Percentiles rank a stretch among this genome's conserved stretches.
Conservation (phyloP, 73 alveolate genomes). For the Paramecium caudatum region DNA sequence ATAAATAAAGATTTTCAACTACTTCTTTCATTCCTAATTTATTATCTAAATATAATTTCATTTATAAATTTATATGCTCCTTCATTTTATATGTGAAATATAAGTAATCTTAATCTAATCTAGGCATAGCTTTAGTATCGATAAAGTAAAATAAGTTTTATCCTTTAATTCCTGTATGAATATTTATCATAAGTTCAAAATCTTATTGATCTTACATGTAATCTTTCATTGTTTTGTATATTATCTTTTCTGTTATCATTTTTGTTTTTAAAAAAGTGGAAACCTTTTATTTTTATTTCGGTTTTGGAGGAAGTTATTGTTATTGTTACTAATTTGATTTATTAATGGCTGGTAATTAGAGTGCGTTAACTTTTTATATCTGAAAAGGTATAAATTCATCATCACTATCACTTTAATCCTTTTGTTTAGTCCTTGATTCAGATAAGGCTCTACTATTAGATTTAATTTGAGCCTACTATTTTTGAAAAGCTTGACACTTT, state of each 20-base stretch:
- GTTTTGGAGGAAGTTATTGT: neutral
- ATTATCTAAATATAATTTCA: conserved; percentile 50
- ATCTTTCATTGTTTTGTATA: conserved; percentile 45
- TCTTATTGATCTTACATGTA: conserved; percentile 57
- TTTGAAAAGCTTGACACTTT: neutral
- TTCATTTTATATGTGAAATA: conserved; percentile 48
- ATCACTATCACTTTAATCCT: conserved; percentile 8
- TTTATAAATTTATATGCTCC: conserved; percentile 17
- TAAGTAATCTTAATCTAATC: conserved; percentile 41
- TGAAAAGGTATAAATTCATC: conserved; percentile 31
- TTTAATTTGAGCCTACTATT: conserved; percentile 6
- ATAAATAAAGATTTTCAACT: conserved; percentile 59
- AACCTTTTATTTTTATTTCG: conserved; percentile 27
- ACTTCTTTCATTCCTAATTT: conserved; percentile 54
- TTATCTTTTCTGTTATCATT: neutral
- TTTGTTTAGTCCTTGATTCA: conserved; percentile 17
- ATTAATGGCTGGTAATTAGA: neutral
- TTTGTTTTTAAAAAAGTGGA: conserved; percentile 46
- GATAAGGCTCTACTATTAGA: conserved; percentile 9
- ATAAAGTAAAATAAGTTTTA: conserved; percentile 53
- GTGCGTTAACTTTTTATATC: neutral
- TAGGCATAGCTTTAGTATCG: conserved; percentile 55
- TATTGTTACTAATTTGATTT: conserved; percentile 14
- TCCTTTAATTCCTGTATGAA: conserved; percentile 63
- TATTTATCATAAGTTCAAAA: conserved; percentile 59